Evolutionary conservation across 2,329 filamentous ascomycete species (phyloP).

Genomic region (Monilinia fructicola): DNA sequence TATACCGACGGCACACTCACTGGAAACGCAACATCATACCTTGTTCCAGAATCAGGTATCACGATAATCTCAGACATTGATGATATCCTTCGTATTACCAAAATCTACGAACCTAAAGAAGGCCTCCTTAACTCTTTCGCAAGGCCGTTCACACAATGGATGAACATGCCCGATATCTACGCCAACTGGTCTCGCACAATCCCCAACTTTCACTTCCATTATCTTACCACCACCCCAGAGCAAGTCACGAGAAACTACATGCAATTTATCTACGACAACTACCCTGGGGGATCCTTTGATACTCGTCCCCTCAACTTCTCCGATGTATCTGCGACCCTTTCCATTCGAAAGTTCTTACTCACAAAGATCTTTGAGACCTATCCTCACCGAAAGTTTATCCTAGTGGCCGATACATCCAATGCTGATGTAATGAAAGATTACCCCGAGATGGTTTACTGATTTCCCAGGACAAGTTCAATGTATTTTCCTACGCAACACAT

Average conservation of each 20-base stretch:
- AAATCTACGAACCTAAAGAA: slow-evolving; percentile 74
- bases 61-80: slow-evolving; percentile 78
- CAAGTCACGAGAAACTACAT: slow-evolving; percentile 77
- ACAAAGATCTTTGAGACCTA: slow-evolving; percentile 73
- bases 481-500: slow-evolving; percentile 74
- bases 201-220: slow-evolving; percentile 73
- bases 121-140: slow-evolving; percentile 77
- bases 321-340: slow-evolving; percentile 69
- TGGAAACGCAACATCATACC: slow-evolving; percentile 74
- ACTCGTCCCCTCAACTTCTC: slow-evolving; percentile 77
- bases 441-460: slow-evolving; percentile 59
- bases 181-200: slow-evolving; percentile 70
- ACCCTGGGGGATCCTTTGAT: slow-evolving; percentile 69
- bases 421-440: slow-evolving; percentile 71
- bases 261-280: slow-evolving; percentile 76
- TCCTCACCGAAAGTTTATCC: slow-evolving; percentile 71
- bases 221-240: slow-evolving; percentile 77
- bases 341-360: slow-evolving; percentile 68
- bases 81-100: slow-evolving; percentile 76
- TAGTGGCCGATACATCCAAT: slow-evolving; percentile 76
- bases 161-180: slow-evolving; percentile 79
- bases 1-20: slow-evolving; percentile 63
- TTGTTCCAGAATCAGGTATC: slow-evolving; percentile 68
- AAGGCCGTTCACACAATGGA: slow-evolving; percentile 66
- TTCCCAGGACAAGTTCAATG: slow-evolving; percentile 73